Base-by-base conservation (phyloP, 2,329 filamentous ascomycete genomes). In the Pseudogymnoascus sp. region DNA sequence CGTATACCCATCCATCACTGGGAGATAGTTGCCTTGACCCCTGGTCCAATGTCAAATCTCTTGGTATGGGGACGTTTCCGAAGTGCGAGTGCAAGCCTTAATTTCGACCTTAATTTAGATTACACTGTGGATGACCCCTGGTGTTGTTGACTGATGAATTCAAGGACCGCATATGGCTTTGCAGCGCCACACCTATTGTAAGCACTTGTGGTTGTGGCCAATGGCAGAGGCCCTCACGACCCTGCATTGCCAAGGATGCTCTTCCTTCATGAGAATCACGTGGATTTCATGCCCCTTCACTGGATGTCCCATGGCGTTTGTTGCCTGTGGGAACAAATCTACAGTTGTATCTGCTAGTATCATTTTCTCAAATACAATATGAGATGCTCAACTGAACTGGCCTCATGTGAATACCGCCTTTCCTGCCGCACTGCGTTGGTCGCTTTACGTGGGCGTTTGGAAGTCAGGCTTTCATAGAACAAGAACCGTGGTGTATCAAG, bases 41-140 rank as follows among this genome's bases (percentile, higher is more conserved):
- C 14, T 18, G n/a, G 14, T n/a, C 6, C 47, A 32, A 32, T 28
- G 6, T 20, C 11, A 18, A 54, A 34, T 20, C 8, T 34, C 9
- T 32, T 32, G 16, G 16, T 54, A 20, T 18, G 9, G 47, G 25
- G 25, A 6, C 25, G 25, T 30, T 54, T 30, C 43, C 11, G 16
- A 54, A 30, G 22, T 20, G n/a, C 9, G n/a, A 54, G 16, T 32
- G 47, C 20, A 18, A 54, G 47, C 47, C 16, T 20, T 20, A 54
- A 54, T 34, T 54, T 54, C n/a, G 25, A 32, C 28, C 47, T 32
- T 54, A 32, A 54, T 54, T 54, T 54, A 54, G 47, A 54, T 54
- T 18, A 32, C 9, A 32, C 25, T 8, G 28, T 54, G 28, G 47
- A 54, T 54, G 28, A 54, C 11, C 25, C 25, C n/a, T 54, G 47